Evolutionary conservation across 31 red algal species (phyloP).

Genomic region (Asparagopsis taxiformis): DNA sequence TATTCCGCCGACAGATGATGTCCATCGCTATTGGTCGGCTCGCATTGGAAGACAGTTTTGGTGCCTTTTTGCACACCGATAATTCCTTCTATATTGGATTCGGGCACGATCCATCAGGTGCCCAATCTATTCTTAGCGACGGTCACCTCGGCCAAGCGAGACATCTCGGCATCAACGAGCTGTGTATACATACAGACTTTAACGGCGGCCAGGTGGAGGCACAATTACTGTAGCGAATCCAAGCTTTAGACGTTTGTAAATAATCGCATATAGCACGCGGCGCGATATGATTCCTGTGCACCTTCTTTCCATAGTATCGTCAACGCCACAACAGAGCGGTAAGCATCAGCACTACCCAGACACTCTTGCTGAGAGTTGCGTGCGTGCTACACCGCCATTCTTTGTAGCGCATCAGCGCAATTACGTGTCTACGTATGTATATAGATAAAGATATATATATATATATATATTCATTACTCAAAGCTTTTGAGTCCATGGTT

Average conservation of each 20-base stretch:
- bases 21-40: constrained; percentile 24
- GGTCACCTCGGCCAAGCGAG: constrained; percentile 21
- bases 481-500: too few species aligned
- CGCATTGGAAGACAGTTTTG: constrained; percentile 36
- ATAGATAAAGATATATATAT: too few species aligned
- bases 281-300: too few species aligned
- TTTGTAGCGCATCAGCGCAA: too few species aligned
- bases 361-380: too few species aligned
- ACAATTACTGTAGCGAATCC: too few species aligned
- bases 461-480: too few species aligned
- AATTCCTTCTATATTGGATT: constrained; percentile 31
- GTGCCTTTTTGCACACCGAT: constrained; percentile 28
- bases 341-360: too few species aligned
- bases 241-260: not conserved
- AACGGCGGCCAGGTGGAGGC: constrained; percentile 3
- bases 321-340: too few species aligned
- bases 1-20: constrained; percentile 25
- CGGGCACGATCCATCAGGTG: constrained; percentile 25
- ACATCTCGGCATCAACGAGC: constrained; percentile 41
- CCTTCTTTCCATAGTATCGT: too few species aligned
- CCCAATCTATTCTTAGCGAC: constrained; percentile 17
- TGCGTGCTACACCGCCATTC: too few species aligned
- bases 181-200: constrained; percentile 12
- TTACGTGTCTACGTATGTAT: too few species aligned
- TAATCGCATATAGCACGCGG: not conserved